Base-by-base conservation (phyloP, 345 rosid species). In the Aquilaria malaccensis region DNA sequence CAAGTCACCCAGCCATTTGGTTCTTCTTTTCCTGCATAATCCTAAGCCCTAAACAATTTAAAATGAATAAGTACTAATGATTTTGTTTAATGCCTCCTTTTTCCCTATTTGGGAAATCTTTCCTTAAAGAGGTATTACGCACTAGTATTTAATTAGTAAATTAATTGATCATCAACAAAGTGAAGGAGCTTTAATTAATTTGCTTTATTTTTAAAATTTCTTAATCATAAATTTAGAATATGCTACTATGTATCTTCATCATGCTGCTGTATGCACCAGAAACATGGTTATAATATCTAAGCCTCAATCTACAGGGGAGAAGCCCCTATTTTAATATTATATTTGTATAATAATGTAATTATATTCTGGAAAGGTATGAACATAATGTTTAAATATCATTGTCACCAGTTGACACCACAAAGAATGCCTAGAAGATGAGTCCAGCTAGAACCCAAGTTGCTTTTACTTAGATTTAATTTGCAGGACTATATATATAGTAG, bases 21-120 rank as follows among this genome's bases (percentile, higher is more conserved):
- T 65, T 62, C 73, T 53, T 54, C 45, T 47, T 29, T 59, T 46
- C 33, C 30, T 9, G 32, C 22, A 11, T 13, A 49, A 60, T 22
- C 29, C 14, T 52, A 29, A 52, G 7, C 55, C 55, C 22, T 50
- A 50, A 50, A 13, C 2, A 7, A 0, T 7, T 29, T 11, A 41
- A 15, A 47, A 56, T 55, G 10, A 56, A 33, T n/a, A 49, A 64
- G 50, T 66, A 56, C 50, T 52, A 52, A 70, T 72, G 53, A 59
- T 50, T 61, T 69, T 58, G 9, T 61, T 49, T 31, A 58, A 59
- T 52, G 51, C 37, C 45, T n/a, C 33, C 41, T 31, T 47, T 33
- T 72, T 70, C 37, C 80, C 73, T 54, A 63, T 75, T 82, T 55
- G 9, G 87, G 78, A 79, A 77, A 60, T 65, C 67, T 37, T 76